These are phyloP conservation scores for Lichtheimia ornata DNA, from an alignment of 371 early-diverging fungal species.

Conservation along the genomic window DNA sequence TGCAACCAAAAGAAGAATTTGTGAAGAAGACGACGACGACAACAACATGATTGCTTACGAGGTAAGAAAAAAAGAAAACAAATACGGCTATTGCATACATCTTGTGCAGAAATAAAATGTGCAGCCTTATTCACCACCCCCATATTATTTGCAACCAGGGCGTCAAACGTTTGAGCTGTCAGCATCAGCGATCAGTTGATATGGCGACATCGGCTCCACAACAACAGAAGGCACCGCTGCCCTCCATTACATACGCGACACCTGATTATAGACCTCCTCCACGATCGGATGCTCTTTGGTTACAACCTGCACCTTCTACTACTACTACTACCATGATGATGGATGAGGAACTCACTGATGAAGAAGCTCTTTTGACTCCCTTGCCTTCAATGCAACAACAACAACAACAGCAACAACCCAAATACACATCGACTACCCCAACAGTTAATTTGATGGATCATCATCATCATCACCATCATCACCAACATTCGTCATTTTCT, in stretches of 20 bases:
- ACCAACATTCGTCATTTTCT: constrained; percentile 24
- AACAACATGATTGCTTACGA: constrained; percentile 1
- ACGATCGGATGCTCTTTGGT: constrained; percentile 21
- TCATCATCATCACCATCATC: constrained; percentile 85
- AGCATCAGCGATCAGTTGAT: constrained; percentile 2
- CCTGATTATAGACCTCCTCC: constrained; percentile 27
- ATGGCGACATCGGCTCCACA: neutral
- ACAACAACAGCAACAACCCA: neutral
- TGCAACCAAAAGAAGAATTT: constrained; percentile 29
- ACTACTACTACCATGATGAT: constrained; percentile 3
- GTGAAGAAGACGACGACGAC: constrained; percentile 22
- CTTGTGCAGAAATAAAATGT: neutral
- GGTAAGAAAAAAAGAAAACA: neutral
- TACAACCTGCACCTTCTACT: constrained; percentile 10
- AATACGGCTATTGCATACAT: neutral
- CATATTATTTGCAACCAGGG: neutral
- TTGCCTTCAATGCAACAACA: constrained; percentile 6
- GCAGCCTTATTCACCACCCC: neutral
- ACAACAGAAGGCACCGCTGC: constrained; percentile 5
- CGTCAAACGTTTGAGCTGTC: constrained; percentile 5
- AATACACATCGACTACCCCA: neutral
- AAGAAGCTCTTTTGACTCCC: constrained; percentile 13
- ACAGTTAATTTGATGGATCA: constrained; percentile 25
- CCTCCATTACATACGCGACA: constrained; percentile 26
- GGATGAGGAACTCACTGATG: constrained; percentile 17